Percentiles rank a stretch among this genome's conserved stretches.
These are phyloP conservation scores for Rhodocollybia butyracea DNA, from an alignment of 768 basidiomycete genomes.

Conservation along the genomic window DNA sequence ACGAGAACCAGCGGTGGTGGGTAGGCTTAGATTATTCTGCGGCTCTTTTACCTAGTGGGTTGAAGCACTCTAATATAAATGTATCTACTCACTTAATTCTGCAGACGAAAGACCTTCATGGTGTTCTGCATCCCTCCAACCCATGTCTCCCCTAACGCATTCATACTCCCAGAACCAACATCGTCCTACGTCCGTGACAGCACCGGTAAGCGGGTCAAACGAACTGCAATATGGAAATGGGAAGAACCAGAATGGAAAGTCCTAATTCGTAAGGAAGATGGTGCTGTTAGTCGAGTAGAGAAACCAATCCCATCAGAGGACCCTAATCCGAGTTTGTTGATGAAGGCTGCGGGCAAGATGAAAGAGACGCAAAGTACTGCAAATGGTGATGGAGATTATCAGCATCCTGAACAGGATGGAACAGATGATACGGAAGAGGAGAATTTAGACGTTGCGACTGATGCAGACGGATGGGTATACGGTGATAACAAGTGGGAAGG, in stretches of 20 bases:
- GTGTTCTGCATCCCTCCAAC: conserved; percentile 57
- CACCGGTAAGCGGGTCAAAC: conserved; percentile 50
- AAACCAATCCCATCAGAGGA: conserved; percentile 56
- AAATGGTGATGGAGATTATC: conserved; percentile 21
- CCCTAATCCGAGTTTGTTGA: conserved; percentile 42
- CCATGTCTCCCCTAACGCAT: conserved; percentile 70
- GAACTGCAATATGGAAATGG: conserved; percentile 85
- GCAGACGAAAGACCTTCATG: conserved; percentile 92
- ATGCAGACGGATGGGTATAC: conserved; percentile 90
- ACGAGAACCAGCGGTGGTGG: conserved; percentile 98
- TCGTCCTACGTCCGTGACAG: conserved; percentile 52
- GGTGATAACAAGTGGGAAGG: conserved; percentile 96
- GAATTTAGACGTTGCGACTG: conserved; percentile 64
- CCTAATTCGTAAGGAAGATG: conserved; percentile 56
- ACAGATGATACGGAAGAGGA: conserved; percentile 48
- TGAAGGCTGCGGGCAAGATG: conserved; percentile 55
- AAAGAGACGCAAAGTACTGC: conserved; percentile 26
- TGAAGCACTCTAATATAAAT: no score
- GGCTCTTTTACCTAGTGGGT: conserved; percentile 82
- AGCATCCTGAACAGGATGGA: conserved; percentile 25
- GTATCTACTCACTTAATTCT: no score
- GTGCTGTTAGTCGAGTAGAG: conserved; percentile 51
- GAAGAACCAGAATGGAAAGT: conserved; percentile 91
- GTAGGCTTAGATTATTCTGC: conserved; percentile 96
- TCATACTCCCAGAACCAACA: conserved; percentile 63